Conservation (phyloP, 345 rosid genomes). For the Cardamine resedifolia region DNA sequence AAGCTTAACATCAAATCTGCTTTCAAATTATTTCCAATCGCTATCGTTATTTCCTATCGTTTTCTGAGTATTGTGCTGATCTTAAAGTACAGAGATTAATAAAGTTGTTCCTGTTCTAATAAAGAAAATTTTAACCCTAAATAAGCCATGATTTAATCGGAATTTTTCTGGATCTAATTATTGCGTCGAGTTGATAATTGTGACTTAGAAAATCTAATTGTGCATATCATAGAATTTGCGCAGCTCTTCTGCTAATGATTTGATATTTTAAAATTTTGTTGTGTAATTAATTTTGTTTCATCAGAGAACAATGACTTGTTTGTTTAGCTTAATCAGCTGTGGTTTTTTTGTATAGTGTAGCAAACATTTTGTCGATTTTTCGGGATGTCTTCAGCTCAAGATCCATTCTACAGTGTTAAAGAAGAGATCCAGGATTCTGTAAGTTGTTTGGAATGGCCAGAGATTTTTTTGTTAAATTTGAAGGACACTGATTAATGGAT, state of each 20-base stretch:
- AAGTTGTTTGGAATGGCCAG: constrained; percentile 37
- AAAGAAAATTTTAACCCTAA: neutral
- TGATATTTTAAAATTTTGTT: neutral
- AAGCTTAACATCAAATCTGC: neutral
- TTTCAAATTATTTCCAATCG: neutral
- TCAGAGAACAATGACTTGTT: neutral
- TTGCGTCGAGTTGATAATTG: neutral
- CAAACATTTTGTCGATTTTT: constrained; percentile 7
- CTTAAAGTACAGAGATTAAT: neutral
- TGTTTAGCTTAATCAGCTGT: neutral
- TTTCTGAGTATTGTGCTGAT: constrained; percentile 12
- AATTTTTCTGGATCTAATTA: neutral
- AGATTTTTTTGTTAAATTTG: no score
- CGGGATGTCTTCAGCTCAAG: constrained; percentile 92
- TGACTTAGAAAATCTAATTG: neutral
- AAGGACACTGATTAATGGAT: no score
- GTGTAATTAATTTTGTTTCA: neutral
- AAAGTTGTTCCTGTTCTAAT: neutral
- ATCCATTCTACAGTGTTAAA: constrained; percentile 95
- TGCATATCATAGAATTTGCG: neutral
- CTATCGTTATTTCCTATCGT: no score
- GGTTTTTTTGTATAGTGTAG: neutral
- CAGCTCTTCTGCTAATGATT: neutral
- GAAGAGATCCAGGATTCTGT: constrained; percentile 99
- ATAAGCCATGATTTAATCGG: constrained; percentile 23